These are phyloP conservation scores for Trichomonas gallinae DNA, from an alignment of 208 protist species.

Conservation along the genomic window DNA sequence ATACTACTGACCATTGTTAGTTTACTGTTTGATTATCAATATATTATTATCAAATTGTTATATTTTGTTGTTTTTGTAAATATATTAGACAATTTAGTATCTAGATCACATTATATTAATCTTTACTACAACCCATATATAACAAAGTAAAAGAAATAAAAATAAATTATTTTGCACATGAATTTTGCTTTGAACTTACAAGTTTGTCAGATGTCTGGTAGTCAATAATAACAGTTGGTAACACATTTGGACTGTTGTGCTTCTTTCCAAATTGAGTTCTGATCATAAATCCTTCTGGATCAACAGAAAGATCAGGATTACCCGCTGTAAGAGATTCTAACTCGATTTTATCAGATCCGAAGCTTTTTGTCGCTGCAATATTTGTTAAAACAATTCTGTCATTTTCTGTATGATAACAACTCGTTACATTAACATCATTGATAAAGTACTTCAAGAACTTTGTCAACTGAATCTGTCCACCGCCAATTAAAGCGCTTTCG, in stretches of 20 bases:
- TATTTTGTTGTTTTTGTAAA: no score
- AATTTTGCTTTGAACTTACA: not conserved
- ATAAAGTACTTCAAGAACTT: not conserved
- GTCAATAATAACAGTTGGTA: not conserved
- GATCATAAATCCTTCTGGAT: not conserved
- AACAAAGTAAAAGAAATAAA: not conserved
- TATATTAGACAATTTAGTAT: no score
- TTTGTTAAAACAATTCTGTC: not conserved
- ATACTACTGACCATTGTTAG: no score
- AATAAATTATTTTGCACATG: not conserved
- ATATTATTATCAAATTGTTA: no score
- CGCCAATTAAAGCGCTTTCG: not conserved
- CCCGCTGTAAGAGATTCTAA: not conserved
- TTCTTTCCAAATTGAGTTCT: not conserved
- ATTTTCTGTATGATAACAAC: not conserved
- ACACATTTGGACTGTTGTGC: not conserved
- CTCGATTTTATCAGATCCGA: not conserved
- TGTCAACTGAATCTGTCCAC: not conserved
- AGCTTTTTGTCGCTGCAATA: not conserved
- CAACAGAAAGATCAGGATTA: not conserved
- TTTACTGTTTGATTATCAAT: no score
- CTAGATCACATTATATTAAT: not conserved
- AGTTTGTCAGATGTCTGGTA: not conserved
- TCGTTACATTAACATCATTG: not conserved
- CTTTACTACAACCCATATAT: not conserved